phyloP scores from a whole-genome alignment of 371 early-diverging fungal species.

The Capillidium heterosporum region DNA sequence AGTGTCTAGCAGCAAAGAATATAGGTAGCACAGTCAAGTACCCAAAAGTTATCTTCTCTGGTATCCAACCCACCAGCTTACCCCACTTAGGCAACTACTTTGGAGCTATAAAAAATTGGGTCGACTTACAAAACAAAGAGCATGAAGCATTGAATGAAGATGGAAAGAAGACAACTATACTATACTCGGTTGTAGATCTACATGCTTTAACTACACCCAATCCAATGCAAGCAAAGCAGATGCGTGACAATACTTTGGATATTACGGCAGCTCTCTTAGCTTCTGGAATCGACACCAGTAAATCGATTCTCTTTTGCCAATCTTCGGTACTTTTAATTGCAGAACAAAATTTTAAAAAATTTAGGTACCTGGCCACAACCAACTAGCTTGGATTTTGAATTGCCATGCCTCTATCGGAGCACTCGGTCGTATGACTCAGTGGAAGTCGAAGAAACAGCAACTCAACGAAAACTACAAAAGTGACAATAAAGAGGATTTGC shows the following conservation, averaged over 20 bases:
- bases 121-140: conserved; percentile 50
- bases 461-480: not conserved
- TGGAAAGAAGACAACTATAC: conserved; percentile 11
- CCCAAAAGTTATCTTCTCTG: conserved; percentile 17
- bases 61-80: conserved; percentile 86
- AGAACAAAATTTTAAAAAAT: not conserved
- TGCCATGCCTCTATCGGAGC: conserved; percentile 74
- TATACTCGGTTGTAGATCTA: conserved; percentile 72
- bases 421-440: conserved; percentile 89
- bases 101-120: conserved; percentile 81
- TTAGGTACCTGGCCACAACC: conserved; percentile 53
- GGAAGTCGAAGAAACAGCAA: conserved; percentile 39
- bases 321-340: conserved; percentile 19
- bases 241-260: not conserved
- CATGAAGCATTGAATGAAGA: no score
- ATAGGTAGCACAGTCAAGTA: no score
- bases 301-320: conserved; percentile 64
- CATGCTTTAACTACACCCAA: conserved; percentile 83
- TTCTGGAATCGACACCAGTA: conserved; percentile 70
- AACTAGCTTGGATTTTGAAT: conserved; percentile 71
- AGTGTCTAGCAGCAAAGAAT: no score
- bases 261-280: conserved; percentile 58
- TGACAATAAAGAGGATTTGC: not conserved
- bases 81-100: conserved; percentile 92
- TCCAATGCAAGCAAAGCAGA: not conserved